Evolutionary conservation across 2,329 filamentous ascomycete species (phyloP).

Genomic region (Colletotrichum scovillei): DNA sequence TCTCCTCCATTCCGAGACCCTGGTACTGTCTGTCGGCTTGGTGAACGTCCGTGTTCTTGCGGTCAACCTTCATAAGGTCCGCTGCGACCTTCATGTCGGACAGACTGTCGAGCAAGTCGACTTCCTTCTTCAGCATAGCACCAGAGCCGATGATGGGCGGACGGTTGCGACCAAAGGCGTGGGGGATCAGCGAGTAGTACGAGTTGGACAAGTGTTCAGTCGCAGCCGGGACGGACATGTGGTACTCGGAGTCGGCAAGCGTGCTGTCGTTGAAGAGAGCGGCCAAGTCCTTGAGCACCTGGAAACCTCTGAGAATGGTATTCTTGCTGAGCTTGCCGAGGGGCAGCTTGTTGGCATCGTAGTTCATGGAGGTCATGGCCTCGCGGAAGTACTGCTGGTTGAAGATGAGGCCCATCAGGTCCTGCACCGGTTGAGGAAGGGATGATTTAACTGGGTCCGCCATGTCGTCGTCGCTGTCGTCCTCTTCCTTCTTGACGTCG

Average conservation of each 20-base stretch:
- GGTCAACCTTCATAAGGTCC: constrained; percentile 78
- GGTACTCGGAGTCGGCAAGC: constrained; percentile 58
- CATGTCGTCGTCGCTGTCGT: constrained; percentile 29
- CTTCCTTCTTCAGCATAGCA: constrained; percentile 75
- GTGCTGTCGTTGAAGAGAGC: constrained; percentile 68
- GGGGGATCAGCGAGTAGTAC: constrained; percentile 86
- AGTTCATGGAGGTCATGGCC: constrained; percentile 75
- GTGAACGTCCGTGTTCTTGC: constrained; percentile 62
- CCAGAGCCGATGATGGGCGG: constrained; percentile 74
- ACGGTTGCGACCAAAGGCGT: constrained; percentile 79
- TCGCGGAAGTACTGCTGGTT: constrained; percentile 78
- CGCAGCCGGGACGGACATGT: constrained; percentile 50
- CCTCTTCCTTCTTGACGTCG: constrained; percentile 45
- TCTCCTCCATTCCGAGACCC: constrained; percentile 78
- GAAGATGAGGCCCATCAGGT: constrained; percentile 85
- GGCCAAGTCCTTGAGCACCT: constrained; percentile 80
- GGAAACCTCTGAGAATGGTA: constrained; percentile 80
- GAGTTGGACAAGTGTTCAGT: constrained; percentile 77
- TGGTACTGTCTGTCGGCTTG: constrained; percentile 79
- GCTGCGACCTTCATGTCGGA: constrained; percentile 87
- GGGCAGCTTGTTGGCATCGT: constrained; percentile 81
- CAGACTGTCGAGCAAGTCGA: constrained; percentile 83
- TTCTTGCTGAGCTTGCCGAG: constrained; percentile 85
- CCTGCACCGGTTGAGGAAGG: constrained; percentile 69
- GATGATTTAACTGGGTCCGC: constrained; percentile 61